Base-by-base conservation (phyloP, 352 stramenopile genomes). In the Globisporangium barbulae region DNA sequence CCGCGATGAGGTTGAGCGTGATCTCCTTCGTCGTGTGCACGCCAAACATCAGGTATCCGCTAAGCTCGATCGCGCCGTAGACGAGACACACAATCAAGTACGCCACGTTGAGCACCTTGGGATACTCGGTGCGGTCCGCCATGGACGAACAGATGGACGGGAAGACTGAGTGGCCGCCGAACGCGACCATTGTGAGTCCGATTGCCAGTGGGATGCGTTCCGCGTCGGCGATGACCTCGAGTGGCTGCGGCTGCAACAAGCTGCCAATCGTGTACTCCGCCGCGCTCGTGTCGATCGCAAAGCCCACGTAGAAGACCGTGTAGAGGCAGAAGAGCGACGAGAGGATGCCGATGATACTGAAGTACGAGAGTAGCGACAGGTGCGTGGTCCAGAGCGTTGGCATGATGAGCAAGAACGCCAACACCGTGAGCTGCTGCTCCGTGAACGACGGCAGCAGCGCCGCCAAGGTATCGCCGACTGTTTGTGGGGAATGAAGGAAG, bases 121-220 rank as follows among this genome's bases (percentile, higher is more conserved):
- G 80, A 68, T 91, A 96, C 56, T 86, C 61, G 7, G 65, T 48
- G 31, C 76, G 76, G 66, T 91, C 76, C 6, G 71, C 65, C 73
- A 96, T 84, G 47, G 88, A 94, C 70, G 79, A 88, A 65, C 89
- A 94, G 59, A 96, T 96, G n/a, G 83, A 91, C n/a, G 85, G 88
- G 68, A 96, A 95, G 35, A 93, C 84, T 30, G 86, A 93, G 73
- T 96, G 88, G 35, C 88, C 88, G 13, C 85, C 88, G 41, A 96
- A 96, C 39, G 86, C 86, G 35, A 96, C 88, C 81, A 94, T 94
- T 3, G 83, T 90, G 13, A 96, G 76, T 3, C 88, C 88, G 67
- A 96, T 96, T 19, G 81, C 69, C 9, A 94, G 69, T 35, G 87
- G 83, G 44, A 93, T 88, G 9, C 81, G 80, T 19, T 94, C 82